phyloP scores from a whole-genome alignment of 345 rosid genomes.

The Erucastrum elatum region DNA sequence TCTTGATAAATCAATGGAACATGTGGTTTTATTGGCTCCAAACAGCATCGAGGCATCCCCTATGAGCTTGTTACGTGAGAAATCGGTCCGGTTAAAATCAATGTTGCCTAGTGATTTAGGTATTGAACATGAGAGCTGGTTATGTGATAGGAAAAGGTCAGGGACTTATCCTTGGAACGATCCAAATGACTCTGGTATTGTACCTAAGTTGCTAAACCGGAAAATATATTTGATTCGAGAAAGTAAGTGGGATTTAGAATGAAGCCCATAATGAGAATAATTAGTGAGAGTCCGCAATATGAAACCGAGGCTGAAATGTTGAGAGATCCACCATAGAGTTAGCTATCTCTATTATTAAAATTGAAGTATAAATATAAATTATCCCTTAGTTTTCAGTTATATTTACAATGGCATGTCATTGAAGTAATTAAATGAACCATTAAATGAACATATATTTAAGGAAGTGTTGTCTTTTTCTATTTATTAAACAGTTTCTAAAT shows the following conservation, averaged over 20 bases:
- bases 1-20: not conserved
- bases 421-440: no score
- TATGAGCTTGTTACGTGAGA: constrained; percentile 58
- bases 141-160: constrained; percentile 58
- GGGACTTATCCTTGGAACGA: constrained; percentile 19
- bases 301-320: not conserved
- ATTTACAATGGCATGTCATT: no score
- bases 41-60: constrained; percentile 55
- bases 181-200: not conserved
- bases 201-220: not conserved
- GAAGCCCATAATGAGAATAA: not conserved
- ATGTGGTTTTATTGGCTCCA: not conserved
- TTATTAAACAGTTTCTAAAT: no score
- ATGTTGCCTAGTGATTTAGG: constrained; percentile 52
- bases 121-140: constrained; percentile 58
- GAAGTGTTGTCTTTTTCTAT: no score
- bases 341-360: no score
- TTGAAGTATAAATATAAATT: no score
- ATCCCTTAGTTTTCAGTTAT: no score
- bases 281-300: not conserved
- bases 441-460: no score
- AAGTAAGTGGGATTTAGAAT: not conserved
- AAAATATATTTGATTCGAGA: not conserved
- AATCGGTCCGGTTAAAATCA: constrained; percentile 45
- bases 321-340: not conserved